phyloP scores from a whole-genome alignment of 495 filamentous ascomycete species.

The Chaetomium fimeti region DNA sequence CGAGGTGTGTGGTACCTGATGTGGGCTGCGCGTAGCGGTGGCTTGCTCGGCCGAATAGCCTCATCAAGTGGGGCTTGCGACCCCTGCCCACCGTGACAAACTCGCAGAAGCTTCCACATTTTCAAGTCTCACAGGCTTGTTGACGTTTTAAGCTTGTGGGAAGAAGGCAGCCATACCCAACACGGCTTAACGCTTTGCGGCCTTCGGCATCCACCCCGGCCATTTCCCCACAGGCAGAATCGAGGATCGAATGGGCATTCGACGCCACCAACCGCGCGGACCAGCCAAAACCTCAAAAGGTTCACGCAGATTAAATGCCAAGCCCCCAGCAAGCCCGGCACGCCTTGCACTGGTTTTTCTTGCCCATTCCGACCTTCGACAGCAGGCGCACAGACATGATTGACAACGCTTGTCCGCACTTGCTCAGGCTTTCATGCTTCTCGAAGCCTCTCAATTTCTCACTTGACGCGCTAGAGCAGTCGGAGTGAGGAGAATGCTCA shows the following conservation, averaged over 20 bases:
- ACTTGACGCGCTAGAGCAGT: constrained; percentile 1
- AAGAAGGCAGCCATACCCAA: constrained; percentile 17
- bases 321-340: constrained; percentile 8
- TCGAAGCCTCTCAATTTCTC: not conserved
- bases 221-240: constrained; percentile 24
- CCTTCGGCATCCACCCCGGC: constrained; percentile 7
- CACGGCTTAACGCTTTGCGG: constrained; percentile 10
- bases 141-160: not conserved
- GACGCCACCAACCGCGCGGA: constrained; percentile 20
- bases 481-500: not conserved
- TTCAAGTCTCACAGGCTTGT: no score
- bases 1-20: not conserved
- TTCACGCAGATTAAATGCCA: constrained; percentile 30
- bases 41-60: constrained; percentile 29
- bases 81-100: not conserved
- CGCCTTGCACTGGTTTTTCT: constrained; percentile 15
- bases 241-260: constrained; percentile 15
- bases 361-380: constrained; percentile 13
- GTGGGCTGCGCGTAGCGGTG: constrained; percentile 17
- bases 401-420: not conserved
- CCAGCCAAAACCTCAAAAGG: constrained; percentile 29
- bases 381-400: constrained; percentile 20
- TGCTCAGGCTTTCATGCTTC: not conserved
- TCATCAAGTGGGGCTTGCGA: constrained; percentile 7
- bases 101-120: not conserved